Evolutionary conservation across 345 rosid species (phyloP).

Genomic region (Brassica incana): DNA sequence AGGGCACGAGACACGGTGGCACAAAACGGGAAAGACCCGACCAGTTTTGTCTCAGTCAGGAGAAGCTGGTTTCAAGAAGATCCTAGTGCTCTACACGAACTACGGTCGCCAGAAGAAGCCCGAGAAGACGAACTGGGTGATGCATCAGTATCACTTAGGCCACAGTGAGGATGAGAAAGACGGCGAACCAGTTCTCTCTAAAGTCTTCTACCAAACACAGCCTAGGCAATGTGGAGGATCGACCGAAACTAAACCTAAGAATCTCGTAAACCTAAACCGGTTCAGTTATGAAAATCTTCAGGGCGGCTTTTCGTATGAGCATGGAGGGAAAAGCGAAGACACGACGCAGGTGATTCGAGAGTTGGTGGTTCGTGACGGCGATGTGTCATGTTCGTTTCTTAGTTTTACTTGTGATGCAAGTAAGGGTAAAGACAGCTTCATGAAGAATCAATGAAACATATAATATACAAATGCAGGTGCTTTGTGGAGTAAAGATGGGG

Average conservation of each 20-base stretch:
- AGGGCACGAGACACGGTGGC: slow-evolving; percentile 92
- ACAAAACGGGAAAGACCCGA: slow-evolving; percentile 92
- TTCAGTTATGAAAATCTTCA: slow-evolving; percentile 25
- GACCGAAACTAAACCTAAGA: slow-evolving; percentile 33
- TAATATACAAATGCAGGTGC: slow-evolving; percentile 19
- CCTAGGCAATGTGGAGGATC: slow-evolving; percentile 66
- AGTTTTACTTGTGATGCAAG: slow-evolving; percentile 64
- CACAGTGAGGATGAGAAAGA: slow-evolving; percentile 79
- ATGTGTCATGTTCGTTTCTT: slow-evolving; percentile 58
- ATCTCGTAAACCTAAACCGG: slow-evolving; percentile 27
- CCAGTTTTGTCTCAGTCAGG: slow-evolving; percentile 52
- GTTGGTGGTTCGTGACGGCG: slow-evolving; percentile 59
- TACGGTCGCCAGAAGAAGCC: slow-evolving; percentile 84
- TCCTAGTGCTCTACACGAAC: slow-evolving; percentile 85
- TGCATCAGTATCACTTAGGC: slow-evolving; percentile 96
- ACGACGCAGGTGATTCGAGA: slow-evolving; percentile 59
- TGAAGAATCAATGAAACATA: slow-evolving; percentile 35
- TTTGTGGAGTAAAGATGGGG: slow-evolving; percentile 39
- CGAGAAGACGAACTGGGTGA: slow-evolving; percentile 93
- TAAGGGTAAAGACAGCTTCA: slow-evolving; percentile 55
- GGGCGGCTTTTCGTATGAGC: slow-evolving; percentile 27
- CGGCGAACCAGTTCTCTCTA: slow-evolving; percentile 78
- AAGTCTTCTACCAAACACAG: slow-evolving; percentile 94
- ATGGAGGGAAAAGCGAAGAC: slow-evolving; percentile 32
- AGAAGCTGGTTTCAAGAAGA: slow-evolving; percentile 77